Conservation (phyloP, 805 yeast genomes). For the Metschnikowia gelsemii region DNA sequence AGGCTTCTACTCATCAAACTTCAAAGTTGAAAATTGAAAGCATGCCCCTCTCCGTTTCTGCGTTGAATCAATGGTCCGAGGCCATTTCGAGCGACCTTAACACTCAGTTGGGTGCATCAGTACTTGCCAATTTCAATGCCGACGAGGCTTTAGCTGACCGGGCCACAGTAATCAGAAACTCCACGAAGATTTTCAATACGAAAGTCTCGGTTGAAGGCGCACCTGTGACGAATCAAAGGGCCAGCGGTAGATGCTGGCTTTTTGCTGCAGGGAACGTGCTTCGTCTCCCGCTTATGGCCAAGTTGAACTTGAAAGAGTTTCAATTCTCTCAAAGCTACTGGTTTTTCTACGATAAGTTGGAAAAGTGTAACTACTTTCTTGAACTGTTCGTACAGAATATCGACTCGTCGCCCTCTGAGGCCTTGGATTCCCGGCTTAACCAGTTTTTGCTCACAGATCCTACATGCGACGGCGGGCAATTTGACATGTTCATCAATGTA, state of each 20-base stretch:
- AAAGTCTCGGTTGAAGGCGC: constrained; percentile 50
- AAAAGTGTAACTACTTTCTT: constrained; percentile 22
- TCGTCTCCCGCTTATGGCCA: constrained; percentile 21
- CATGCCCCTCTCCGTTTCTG: constrained; percentile 8
- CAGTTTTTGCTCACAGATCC: constrained; percentile 22
- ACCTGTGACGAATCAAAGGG: constrained; percentile 43
- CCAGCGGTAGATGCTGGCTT: constrained; percentile 25
- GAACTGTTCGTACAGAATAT: constrained; percentile 19
- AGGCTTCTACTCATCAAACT: too few relatives aligned
- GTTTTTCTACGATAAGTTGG: constrained; percentile 24
- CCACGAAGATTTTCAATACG: constrained; percentile 40
- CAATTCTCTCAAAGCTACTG: constrained; percentile 24
- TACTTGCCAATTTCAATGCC: constrained; percentile 18
- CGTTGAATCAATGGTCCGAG: constrained; percentile 13
- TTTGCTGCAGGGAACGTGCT: constrained; percentile 23
- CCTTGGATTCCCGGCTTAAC: constrained; percentile 18
- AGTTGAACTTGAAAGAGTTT: constrained; percentile 21
- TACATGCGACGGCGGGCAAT: constrained; percentile 23
- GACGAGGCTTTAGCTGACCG: constrained; percentile 22
- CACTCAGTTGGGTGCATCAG: constrained; percentile 17
- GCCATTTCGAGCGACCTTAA: constrained; percentile 8
- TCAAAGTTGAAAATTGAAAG: too few relatives aligned
- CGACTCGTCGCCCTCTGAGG: constrained; percentile 15
- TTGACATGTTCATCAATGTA: constrained; percentile 23
- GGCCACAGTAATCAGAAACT: constrained; percentile 17